Evolutionary conservation across 1,284 basidiomycete genomes (phyloP), one percentile per base, ranked within the genome.

Genomic region (Marasmius tenuissimus): DNA sequence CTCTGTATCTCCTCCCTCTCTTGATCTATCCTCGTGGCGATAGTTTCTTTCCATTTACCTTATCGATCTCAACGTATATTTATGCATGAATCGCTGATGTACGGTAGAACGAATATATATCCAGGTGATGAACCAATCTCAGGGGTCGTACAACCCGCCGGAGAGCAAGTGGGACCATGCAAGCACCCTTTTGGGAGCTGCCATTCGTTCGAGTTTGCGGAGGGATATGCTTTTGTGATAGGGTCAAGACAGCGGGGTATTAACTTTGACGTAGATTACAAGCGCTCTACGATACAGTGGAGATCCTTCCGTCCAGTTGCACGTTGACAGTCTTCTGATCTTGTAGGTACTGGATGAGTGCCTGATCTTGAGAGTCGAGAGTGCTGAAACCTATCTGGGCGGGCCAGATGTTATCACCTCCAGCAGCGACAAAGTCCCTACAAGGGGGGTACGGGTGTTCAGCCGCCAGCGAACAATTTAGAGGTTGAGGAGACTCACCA

Each of bases 391-490:
- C 71, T 16, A 61, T 66, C 33, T 70, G 67, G 33, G 68, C 61
- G 18, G 68, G 66, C 71, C 71, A 74, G 62, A 76, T 75, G 47
- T 73, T 75, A 60, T 79, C 78, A 22, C 79, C 78, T 35, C 78
- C 78, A 4, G 67, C 68, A 1, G 77, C 77, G 8, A 79, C 60
- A 64, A 74, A 79, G 63, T 79, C 78, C 40, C 40, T 42, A 42
- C 40, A n/a, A 42, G 40, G 68, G 60, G 1, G 74, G 75, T 37
- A 70, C 69, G 56, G 78, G 27, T 70, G 11, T 61, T 69, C 68
- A 67, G 5, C 64, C 61, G 40, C 6, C 11, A 42, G n/a, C 40
- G 3, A 42, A 42, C 11, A 12, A 12, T 42, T 42, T n/a, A n/a
- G 40, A 42, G n/a, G 40, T 42, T 3, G 11, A 6, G 12, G 6